Evolutionary conservation across 148 eudicot species (phyloP).

Genomic region (Talinum fruticosum): DNA sequence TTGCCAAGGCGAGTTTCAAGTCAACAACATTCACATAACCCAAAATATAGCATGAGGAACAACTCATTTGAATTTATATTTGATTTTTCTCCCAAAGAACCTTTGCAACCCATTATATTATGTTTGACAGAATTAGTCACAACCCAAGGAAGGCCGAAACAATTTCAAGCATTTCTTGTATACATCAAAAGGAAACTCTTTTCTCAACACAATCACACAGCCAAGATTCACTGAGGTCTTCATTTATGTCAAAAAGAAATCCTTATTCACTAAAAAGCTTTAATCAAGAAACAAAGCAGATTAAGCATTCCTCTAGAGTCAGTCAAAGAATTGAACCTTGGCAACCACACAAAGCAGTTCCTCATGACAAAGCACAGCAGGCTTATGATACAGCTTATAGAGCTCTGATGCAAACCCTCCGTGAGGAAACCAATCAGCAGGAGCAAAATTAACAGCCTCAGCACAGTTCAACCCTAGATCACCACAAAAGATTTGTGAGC

Average conservation of each 20-base stretch:
- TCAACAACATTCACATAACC: neutral
- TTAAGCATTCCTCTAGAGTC: neutral
- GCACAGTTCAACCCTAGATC: constrained; percentile 91
- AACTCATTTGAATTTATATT: neutral
- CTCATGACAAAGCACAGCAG: constrained; percentile 94
- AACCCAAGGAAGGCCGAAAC: neutral
- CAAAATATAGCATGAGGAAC: neutral
- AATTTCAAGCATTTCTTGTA: neutral
- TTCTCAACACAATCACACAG: neutral
- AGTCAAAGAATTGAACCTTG: constrained; percentile 50
- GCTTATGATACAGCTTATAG: constrained; percentile 78
- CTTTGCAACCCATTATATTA: neutral
- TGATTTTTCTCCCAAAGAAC: neutral
- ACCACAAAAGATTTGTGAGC: constrained; percentile 17
- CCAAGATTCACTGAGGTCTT: neutral
- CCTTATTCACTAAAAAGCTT: neutral
- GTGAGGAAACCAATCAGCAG: constrained; percentile 99
- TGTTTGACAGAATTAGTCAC: neutral
- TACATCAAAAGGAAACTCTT: neutral
- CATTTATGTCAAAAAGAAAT: neutral
- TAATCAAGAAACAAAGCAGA: neutral
- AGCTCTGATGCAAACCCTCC: constrained; percentile 95
- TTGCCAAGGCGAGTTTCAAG: neutral
- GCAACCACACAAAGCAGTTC: constrained; percentile 93
- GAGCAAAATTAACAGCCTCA: constrained; percentile 99